phyloP scores from a whole-genome alignment of 2,329 filamentous ascomycete species.

The Diatrype stigma region DNA sequence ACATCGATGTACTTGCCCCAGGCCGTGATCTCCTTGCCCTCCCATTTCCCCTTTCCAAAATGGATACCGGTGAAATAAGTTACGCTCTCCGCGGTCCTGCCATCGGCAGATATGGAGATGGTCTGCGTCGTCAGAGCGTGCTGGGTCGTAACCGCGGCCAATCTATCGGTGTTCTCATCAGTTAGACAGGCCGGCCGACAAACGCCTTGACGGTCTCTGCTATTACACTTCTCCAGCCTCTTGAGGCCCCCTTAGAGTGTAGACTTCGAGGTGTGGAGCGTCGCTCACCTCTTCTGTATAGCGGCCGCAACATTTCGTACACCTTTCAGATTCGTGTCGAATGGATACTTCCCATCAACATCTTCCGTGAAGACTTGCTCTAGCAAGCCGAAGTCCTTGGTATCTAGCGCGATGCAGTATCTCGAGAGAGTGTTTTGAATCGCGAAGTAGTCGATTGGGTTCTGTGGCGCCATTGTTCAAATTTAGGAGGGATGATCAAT shows the following conservation, averaged over 20 bases:
- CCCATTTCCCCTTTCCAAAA: constrained; percentile 9
- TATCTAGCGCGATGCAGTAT: constrained; percentile 8
- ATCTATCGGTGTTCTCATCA: neutral
- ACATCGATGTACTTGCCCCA: constrained; percentile 9
- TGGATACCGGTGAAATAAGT: constrained; percentile 11
- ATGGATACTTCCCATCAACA: constrained; percentile 4
- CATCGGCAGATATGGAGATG: constrained; percentile 4
- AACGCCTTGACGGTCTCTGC: no score
- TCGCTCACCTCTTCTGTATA: neutral
- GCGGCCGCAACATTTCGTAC: constrained; percentile 1
- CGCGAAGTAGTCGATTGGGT: constrained; percentile 5
- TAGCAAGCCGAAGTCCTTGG: constrained; percentile 8
- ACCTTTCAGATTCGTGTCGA: constrained; percentile 2
- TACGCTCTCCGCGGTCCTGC: constrained; percentile 3
- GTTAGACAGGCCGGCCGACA: no score
- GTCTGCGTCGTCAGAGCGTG: constrained; percentile 10
- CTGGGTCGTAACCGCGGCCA: constrained; percentile 5
- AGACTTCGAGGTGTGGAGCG: neutral
- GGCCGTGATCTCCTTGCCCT: constrained; percentile 4
- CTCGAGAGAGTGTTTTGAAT: constrained; percentile 8
- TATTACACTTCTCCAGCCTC: no score
- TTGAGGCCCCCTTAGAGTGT: no score
- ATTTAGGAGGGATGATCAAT: no score
- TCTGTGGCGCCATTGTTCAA: neutral
- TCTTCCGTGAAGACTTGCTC: constrained; percentile 5